Evolutionary conservation across 2,329 filamentous ascomycete genomes (phyloP), one percentile per base, ranked within the genome.

Genomic region (Ophiostoma sp.): DNA sequence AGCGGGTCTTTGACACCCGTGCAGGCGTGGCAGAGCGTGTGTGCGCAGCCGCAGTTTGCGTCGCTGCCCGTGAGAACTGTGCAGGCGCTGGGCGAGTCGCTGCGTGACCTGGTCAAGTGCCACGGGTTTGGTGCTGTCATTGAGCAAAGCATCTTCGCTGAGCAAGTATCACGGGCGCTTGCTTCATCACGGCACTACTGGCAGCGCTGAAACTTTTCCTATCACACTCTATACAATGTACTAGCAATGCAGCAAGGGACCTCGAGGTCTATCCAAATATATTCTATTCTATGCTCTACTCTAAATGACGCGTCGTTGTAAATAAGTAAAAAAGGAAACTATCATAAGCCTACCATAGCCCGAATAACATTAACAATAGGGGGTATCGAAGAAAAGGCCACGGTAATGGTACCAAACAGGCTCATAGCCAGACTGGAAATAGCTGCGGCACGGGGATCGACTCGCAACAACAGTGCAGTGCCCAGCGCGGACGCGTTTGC

Each of bases 371-470:
- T 77, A 0, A 81, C 82, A 42, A 86, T 79, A 0, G 81, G 79
- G 11, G 85, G 84, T 49, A 87, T 81, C 0, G 84, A 85, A 1
- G 85, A 87, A 72, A 87, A 81, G 4, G 85, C 76, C 16, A 87
- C 81, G 0, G 84, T 87, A 11, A 87, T 82, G 2, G 85, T 84
- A 8, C 85, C 85, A 72, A 88, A 87, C 8, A 87, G 72, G 66
- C 81, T 84, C 86, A 88, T 87, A 0, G 83, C 83, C 38, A 88
- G 75, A 71, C 83, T 86, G 18, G 83, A 84, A 66, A 87, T 76
- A 18, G 86, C 85, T 0, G 85, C 86, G 5, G 85, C 85, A 60
- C 85, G 79, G 0, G 84, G 85, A 70, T 88, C 85, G 0, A 81
- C 83, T 2, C 80, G 78, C 2, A 88, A 75, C 2, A 88, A 76